phyloP scores from a whole-genome alignment of 2,329 filamentous ascomycete species.

The Colletotrichum salicis region DNA sequence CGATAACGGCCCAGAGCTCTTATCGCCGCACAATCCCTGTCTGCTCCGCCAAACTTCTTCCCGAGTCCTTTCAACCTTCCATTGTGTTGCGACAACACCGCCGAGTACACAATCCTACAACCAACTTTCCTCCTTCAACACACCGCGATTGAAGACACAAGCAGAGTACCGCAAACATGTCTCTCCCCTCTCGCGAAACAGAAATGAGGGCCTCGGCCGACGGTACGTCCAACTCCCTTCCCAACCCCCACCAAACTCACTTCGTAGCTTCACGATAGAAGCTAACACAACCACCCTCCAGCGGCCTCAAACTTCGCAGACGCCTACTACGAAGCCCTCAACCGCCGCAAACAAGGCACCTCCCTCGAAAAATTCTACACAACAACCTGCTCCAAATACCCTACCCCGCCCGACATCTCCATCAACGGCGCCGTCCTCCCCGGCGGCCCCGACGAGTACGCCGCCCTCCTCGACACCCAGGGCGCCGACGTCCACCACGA shows the following conservation, averaged over 20 bases:
- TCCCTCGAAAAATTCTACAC: slow-evolving; percentile 77
- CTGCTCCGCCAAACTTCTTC: slow-evolving; percentile 25
- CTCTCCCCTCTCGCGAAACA: slow-evolving; percentile 52
- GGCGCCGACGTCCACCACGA: slow-evolving; percentile 72
- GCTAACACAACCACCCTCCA: slow-evolving; percentile 43
- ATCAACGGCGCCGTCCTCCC: slow-evolving; percentile 80
- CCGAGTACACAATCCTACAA: background rate
- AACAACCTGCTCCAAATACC: slow-evolving; percentile 63
- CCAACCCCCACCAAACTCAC: background rate
- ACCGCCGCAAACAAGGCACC: slow-evolving; percentile 72
- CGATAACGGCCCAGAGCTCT: slow-evolving; percentile 34
- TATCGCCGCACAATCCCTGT: slow-evolving; percentile 15
- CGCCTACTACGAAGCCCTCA: slow-evolving; percentile 80
- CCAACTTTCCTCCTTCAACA: background rate
- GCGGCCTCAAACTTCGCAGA: slow-evolving; percentile 79
- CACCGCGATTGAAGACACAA: no score
- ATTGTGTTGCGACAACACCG: slow-evolving; percentile 12
- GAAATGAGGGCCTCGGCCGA: slow-evolving; percentile 59
- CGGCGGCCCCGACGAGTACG: slow-evolving; percentile 69
- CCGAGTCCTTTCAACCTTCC: slow-evolving; percentile 8
- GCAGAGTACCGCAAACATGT: slow-evolving; percentile 40
- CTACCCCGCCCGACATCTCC: slow-evolving; percentile 73
- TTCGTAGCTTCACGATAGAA: background rate
- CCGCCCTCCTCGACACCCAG: slow-evolving; percentile 74
- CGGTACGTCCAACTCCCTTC: slow-evolving; percentile 46